Evolutionary conservation across 331 rosid genomes (phyloP), one percentile per base, ranked within the genome.

Genomic region (Quercus phellos): DNA sequence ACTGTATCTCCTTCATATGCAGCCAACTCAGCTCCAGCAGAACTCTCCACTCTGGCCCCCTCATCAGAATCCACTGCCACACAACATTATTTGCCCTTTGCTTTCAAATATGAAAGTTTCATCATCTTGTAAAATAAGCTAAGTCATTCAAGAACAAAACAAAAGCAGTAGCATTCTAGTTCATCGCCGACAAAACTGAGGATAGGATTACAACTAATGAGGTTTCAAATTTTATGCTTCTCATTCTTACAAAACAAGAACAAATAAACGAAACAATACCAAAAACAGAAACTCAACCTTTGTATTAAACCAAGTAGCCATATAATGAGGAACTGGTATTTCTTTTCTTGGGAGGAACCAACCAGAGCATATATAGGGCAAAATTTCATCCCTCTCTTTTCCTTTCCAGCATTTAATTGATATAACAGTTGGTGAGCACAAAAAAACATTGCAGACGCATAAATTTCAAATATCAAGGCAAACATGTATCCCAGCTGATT

Each of bases 1-100:
- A 85, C 76, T 71, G 79, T 79, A 70, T 84, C 90, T 50, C 86
- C 91, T 72, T 82, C 84, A 73, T 74, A 85, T 46, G 71, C 60
- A 30, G 83, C 77, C 66, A 85, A 68, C 34, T 82, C 88, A 72
- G 77, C 84, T 34, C 42, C 80, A 17, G 84, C 79, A 73, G 91
- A 84, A 84, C 75, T 80, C 79, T 89, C 92, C 55, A 82, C 68
- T 72, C 79, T 78, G 75, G 81, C 73, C 76, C 76, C 89, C 78
- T 83, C 93, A 60, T 87, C 91, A 53, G 88, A 73, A 73, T 90
- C 94, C 91, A 89, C 92, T 90, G 89, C 79, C 83, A 88, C 70
- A 86, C 60, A 84, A 77, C 35, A 78, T 18, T 10, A 59, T 60
- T 76, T 22, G 16, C 46, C 71, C 53, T 68, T 72, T 77, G 78